Conservation (phyloP, 805 yeast genomes). For the Yamadazyma sp. region DNA sequence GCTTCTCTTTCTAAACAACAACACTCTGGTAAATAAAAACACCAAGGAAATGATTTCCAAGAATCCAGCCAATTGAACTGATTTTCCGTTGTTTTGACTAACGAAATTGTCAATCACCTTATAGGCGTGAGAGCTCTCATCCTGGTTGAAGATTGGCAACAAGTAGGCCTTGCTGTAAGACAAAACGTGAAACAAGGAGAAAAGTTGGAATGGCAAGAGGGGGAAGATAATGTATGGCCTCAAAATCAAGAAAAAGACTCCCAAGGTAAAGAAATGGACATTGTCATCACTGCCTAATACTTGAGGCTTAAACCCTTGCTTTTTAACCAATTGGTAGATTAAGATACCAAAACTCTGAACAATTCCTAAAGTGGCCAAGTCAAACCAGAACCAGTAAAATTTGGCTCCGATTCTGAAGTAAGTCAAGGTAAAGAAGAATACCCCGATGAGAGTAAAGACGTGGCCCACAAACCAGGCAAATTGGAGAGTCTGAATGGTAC, state of each 20-base stretch:
- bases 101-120: slow-evolving; percentile 43
- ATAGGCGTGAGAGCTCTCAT: slow-evolving; percentile 24
- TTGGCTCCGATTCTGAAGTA: slow-evolving; percentile 29
- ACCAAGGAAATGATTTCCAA: slow-evolving; percentile 45
- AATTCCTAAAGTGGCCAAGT: slow-evolving; percentile 60
- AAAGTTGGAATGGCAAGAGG: slow-evolving; percentile 70
- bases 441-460: slow-evolving; percentile 32
- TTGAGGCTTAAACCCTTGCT: slow-evolving; percentile 24
- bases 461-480: slow-evolving; percentile 72
- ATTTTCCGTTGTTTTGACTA: slow-evolving; percentile 33
- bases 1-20: slow-evolving; percentile 63
- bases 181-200: slow-evolving; percentile 79
- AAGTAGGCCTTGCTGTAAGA: slow-evolving; percentile 65
- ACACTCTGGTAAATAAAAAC: slow-evolving; percentile 48
- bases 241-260: slow-evolving; percentile 49
- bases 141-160: slow-evolving; percentile 58
- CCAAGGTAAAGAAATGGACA: slow-evolving; percentile 63
- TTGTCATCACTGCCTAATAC: slow-evolving; percentile 54
- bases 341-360: slow-evolving; percentile 76
- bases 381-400: slow-evolving; percentile 47
- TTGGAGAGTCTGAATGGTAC: slow-evolving; percentile 47
- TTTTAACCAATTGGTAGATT: slow-evolving; percentile 52
- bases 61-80: slow-evolving; percentile 40
- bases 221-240: slow-evolving; percentile 63
- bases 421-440: slow-evolving; percentile 32